Percentiles rank a stretch among this genome's conserved stretches.
Conservation (phyloP, 1,139 yeast species). For the Hemisphaericaspora subhashii region DNA sequence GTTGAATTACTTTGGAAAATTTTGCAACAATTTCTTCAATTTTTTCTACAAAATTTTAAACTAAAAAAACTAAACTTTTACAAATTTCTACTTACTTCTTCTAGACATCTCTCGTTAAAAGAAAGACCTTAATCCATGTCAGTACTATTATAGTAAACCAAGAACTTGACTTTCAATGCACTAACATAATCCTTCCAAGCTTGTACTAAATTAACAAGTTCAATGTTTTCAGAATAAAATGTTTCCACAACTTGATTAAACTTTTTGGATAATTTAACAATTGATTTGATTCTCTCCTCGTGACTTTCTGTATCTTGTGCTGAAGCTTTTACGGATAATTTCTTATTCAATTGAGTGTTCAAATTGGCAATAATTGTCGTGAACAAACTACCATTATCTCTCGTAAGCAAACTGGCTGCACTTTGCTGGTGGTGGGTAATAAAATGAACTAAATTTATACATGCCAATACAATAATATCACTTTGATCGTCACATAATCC, state of each 20-base stretch:
- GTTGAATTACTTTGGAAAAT: not conserved
- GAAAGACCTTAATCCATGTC: conserved; percentile 3
- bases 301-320: conserved; percentile 34
- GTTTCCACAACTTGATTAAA: conserved; percentile 11
- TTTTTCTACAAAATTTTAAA: too few species aligned
- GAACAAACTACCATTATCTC: conserved; percentile 22
- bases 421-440: conserved; percentile 21
- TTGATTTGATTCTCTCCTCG: conserved; percentile 17
- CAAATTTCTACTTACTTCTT: not conserved
- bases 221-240: conserved; percentile 8
- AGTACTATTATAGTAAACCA: conserved; percentile 14
- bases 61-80: not conserved
- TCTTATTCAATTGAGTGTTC: conserved; percentile 31
- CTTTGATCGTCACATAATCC: conserved; percentile 41
- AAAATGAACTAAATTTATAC: conserved; percentile 33
- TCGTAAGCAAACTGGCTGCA: conserved; percentile 16
- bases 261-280: conserved; percentile 15
- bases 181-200: conserved; percentile 11
- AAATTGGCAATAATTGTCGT: conserved; percentile 24
- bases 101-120: not conserved
- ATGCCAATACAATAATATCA: conserved; percentile 40
- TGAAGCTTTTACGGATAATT: conserved; percentile 42
- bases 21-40: too few species aligned
- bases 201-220: conserved; percentile 5
- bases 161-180: conserved; percentile 11